Evolutionary conservation across 352 stramenopile genomes (phyloP).

Genomic region (Phytophthora constricta): DNA sequence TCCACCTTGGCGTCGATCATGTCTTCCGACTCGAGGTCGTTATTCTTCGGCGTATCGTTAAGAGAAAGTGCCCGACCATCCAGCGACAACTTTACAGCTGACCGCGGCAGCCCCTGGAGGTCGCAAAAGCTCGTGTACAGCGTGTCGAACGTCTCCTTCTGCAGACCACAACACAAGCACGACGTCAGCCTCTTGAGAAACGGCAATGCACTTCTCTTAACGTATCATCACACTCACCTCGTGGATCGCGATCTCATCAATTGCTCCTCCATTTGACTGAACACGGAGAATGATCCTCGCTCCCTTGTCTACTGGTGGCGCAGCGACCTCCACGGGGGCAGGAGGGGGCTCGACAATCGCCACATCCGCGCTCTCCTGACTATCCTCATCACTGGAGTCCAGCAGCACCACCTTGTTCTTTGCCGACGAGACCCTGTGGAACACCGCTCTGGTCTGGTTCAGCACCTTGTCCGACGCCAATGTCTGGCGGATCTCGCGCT

Average conservation of each 20-base stretch:
- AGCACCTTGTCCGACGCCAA: slow-evolving; percentile 64
- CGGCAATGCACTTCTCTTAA: no score
- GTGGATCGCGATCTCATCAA: slow-evolving; percentile 65
- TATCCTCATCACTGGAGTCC: slow-evolving; percentile 56
- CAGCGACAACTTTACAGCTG: slow-evolving; percentile 66
- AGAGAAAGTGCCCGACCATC: slow-evolving; percentile 54
- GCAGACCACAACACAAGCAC: neutral
- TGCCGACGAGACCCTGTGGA: slow-evolving; percentile 44
- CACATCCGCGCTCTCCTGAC: neutral
- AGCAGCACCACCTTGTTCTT: slow-evolving; percentile 55
- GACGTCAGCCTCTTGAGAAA: no score
- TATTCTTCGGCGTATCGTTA: slow-evolving; percentile 32
- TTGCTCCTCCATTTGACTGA: slow-evolving; percentile 61
- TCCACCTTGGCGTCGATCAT: slow-evolving; percentile 81
- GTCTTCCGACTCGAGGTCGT: slow-evolving; percentile 64
- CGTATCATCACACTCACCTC: slow-evolving; percentile 42
- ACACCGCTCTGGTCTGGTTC: slow-evolving; percentile 66
- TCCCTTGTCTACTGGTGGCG: slow-evolving; percentile 45
- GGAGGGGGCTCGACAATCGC: neutral
- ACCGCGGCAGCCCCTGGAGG: slow-evolving; percentile 60
- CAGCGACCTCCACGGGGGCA: neutral
- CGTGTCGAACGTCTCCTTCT: slow-evolving; percentile 72
- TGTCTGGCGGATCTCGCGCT: slow-evolving; percentile 58
- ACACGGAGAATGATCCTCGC: slow-evolving; percentile 59
- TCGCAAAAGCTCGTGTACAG: slow-evolving; percentile 74